A percentile compares a stretch with the other conserved stretches of the same genome.
phyloP scores from a whole-genome alignment of 2,329 filamentous ascomycete genomes.

The Talaromyces sp. region DNA sequence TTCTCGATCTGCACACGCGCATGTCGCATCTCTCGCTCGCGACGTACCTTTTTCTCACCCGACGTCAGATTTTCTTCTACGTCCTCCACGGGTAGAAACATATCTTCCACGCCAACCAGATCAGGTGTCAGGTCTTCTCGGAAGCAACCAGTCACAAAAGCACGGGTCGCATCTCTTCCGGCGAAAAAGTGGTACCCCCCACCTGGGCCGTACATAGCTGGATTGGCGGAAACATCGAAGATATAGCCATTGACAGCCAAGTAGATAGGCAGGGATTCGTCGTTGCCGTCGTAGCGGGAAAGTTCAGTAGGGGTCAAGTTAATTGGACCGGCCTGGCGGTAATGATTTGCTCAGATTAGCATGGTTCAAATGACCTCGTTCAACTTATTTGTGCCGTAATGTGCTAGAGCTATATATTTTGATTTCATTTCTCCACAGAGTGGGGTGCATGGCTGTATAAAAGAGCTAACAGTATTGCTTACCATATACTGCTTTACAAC shows the following conservation, averaged over 20 bases:
- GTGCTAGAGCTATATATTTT: not conserved
- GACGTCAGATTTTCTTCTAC: constrained; percentile 41
- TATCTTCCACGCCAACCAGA: constrained; percentile 81
- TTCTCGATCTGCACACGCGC: constrained; percentile 68
- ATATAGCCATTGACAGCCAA: constrained; percentile 75
- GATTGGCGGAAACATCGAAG: constrained; percentile 64
- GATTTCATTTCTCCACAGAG: not conserved
- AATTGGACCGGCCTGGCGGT: constrained; percentile 57
- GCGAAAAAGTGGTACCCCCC: constrained; percentile 87
- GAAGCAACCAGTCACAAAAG: constrained; percentile 93
- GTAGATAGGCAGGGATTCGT: constrained; percentile 78
- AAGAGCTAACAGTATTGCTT: constrained; percentile 29
- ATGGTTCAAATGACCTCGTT: too few relatives aligned
- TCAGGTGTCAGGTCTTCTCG: constrained; percentile 80
- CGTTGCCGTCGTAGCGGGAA: constrained; percentile 72
- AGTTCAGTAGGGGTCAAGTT: constrained; percentile 77
- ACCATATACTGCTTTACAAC: constrained; percentile 66
- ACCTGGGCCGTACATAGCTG: constrained; percentile 72
- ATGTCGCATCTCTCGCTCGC: constrained; percentile 64
- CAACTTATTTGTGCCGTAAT: too few relatives aligned
- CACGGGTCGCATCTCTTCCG: constrained; percentile 81
- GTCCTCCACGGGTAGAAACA: constrained; percentile 74
- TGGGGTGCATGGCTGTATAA: not conserved
- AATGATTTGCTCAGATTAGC: not conserved
- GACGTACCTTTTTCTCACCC: constrained; percentile 53